These are phyloP conservation scores for Kwoniella dendrophila DNA, from an alignment of 768 basidiomycete genomes.

Conservation along the genomic window DNA sequence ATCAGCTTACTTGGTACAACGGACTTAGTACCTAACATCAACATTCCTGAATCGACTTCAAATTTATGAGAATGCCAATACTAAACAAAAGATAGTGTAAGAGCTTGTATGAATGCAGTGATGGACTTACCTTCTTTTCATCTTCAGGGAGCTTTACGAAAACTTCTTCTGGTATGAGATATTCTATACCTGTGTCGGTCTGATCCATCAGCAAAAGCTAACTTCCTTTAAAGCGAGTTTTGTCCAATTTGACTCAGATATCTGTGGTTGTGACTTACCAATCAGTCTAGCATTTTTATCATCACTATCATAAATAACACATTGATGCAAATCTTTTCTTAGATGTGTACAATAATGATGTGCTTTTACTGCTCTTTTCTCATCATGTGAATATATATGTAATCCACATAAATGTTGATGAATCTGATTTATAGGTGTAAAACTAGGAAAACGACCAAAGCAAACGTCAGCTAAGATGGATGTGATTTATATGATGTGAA, in stretches of 20 bases:
- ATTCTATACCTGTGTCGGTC: slow-evolving; percentile 59
- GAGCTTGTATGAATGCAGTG: neutral
- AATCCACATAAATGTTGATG: slow-evolving; percentile 52
- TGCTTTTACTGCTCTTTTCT: slow-evolving; percentile 57
- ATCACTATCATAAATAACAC: slow-evolving; percentile 61
- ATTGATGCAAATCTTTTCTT: slow-evolving; percentile 59
- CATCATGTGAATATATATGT: slow-evolving; percentile 47
- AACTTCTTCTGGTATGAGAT: slow-evolving; percentile 60
- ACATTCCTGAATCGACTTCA: slow-evolving; percentile 51
- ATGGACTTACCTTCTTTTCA: slow-evolving; percentile 56
- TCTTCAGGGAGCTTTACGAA: slow-evolving; percentile 59
- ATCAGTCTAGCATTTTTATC: slow-evolving; percentile 60
- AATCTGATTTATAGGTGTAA: slow-evolving; percentile 49
- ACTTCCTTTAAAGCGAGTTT: neutral
- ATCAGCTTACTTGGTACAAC: slow-evolving; percentile 42
- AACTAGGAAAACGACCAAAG: slow-evolving; percentile 29
- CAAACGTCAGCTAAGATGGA: neutral
- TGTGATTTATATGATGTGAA: neutral
- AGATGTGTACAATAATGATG: slow-evolving; percentile 61
- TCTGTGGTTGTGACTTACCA: slow-evolving; percentile 34
- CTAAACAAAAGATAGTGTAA: slow-evolving; percentile 11
- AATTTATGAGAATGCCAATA: slow-evolving; percentile 64
- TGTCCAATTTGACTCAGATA: neutral
- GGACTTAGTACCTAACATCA: slow-evolving; percentile 46
- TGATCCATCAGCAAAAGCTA: neutral